Evolutionary conservation across 129 eudicot species (phyloP).

Genomic region (Ambrosia trifida): DNA sequence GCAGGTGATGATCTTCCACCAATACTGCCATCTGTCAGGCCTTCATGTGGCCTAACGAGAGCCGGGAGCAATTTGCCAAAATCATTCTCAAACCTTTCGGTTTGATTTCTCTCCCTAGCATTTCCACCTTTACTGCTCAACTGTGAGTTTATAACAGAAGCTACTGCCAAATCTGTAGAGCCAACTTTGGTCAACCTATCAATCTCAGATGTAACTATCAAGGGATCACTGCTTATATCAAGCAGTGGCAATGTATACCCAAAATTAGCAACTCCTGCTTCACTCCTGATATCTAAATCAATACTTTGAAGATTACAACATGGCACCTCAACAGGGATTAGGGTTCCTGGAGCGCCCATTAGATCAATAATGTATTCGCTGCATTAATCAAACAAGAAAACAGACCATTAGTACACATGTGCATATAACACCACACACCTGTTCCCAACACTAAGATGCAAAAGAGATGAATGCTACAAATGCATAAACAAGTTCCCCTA

Average conservation of each 20-base stretch:
- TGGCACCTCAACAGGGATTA: slow-evolving; percentile 86
- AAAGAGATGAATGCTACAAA: slow-evolving; percentile 2
- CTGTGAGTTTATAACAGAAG: slow-evolving; percentile 32
- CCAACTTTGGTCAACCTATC: slow-evolving; percentile 36
- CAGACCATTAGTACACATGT: not conserved
- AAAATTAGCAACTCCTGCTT: slow-evolving; percentile 34
- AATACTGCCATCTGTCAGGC: slow-evolving; percentile 25
- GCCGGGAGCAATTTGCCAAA: slow-evolving; percentile 50
- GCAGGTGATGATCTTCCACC: slow-evolving; percentile 55
- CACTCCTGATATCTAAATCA: slow-evolving; percentile 53
- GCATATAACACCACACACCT: slow-evolving; percentile 1
- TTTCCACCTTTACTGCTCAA: slow-evolving; percentile 32
- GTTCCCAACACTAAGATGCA: slow-evolving; percentile 12
- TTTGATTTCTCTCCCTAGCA: slow-evolving; percentile 34
- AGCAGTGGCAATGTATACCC: slow-evolving; percentile 35
- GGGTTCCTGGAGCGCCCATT: slow-evolving; percentile 98
- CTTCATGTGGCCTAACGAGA: slow-evolving; percentile 39
- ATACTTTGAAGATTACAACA: slow-evolving; percentile 51
- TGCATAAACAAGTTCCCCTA: not conserved
- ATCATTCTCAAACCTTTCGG: slow-evolving; percentile 49
- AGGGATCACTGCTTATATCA: slow-evolving; percentile 40
- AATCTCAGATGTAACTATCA: slow-evolving; percentile 34
- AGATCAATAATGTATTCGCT: slow-evolving; percentile 92
- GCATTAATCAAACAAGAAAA: slow-evolving; percentile 22
- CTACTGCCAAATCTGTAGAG: slow-evolving; percentile 35